Base-by-base conservation (phyloP, 805 yeast species). In the Wickerhamomyces ciferrii region DNA sequence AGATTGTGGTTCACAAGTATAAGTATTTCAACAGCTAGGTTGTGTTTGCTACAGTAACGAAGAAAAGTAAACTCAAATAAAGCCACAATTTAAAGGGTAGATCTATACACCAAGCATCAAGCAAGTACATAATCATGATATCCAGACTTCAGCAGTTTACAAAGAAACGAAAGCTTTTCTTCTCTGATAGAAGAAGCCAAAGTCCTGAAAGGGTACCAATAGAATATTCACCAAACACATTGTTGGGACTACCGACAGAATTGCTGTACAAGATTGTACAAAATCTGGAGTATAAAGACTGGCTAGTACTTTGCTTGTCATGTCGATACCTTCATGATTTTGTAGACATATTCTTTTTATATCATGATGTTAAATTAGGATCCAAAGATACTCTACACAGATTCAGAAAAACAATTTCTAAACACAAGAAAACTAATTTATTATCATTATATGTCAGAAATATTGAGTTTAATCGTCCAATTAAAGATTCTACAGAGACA, bases 171-270 rank as follows among this genome's bases (percentile, higher is more conserved):
- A 37, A 17, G 17, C 24, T 20, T 5, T 25, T 37, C n/a, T 37
- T 37, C 18, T 11, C 39, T 7, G 39, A 36, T 7, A 20, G 23
- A 13, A 19, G 21, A 15, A 7, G 24, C 19, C 31, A 7, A 10
- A 6, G 14, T 13, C 14, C 17, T 13, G 19, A 20, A 20, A 15
- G 15, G 5, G 11, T 10, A 5, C 19, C 42, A 38, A 44, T 48
- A 42, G 40, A 43, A 34, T 71, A 71, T 45, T 64, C 68, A 3
- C 43, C 52, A 8, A 46, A 52, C 13, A 72, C 73, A 36, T 34
- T 75, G 2, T 58, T 65, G 46, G 69, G 72, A 11, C 56, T 74
- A 2, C 79, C 80, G 8, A 53, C 57, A n/a, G 80, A 75, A 50
- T 56, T 75, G 8, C 47, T 75, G 2, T 47, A 64, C n/a, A 57